Evolutionary conservation across 2,329 filamentous ascomycete species (phyloP).

Genomic region (Lasiodiplodia citricola): DNA sequence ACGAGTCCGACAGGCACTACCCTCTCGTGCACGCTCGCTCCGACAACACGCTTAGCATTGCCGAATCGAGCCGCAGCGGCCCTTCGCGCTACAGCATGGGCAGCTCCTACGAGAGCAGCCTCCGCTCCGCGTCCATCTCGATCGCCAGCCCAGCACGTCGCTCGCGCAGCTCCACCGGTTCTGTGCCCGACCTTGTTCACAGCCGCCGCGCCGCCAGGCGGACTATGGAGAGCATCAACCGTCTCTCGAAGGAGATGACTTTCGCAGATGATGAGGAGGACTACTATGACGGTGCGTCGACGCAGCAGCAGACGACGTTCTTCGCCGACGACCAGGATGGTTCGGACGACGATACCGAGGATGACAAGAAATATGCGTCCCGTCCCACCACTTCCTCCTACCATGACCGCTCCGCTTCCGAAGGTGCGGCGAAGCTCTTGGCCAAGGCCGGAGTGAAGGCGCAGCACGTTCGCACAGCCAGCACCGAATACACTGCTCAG

Average conservation of each 20-base stretch:
- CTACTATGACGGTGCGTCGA: not conserved
- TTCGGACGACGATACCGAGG: conserved; percentile 26
- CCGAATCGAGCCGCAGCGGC: conserved; percentile 54
- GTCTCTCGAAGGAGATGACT: conserved; percentile 39
- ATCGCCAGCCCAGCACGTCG: conserved; percentile 43
- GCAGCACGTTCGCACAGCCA: conserved; percentile 20
- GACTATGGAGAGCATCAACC: conserved; percentile 40
- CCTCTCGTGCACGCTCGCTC: conserved; percentile 47
- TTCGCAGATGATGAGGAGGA: conserved; percentile 34
- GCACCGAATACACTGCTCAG: not conserved
- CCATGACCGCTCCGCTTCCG: conserved; percentile 42
- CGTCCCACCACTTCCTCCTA: conserved; percentile 28
- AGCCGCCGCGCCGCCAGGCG: conserved; percentile 40
- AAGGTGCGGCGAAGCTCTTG: conserved; percentile 40
- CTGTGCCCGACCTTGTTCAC: conserved; percentile 46
- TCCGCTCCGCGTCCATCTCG: conserved; percentile 50
- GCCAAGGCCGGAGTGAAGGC: conserved; percentile 17
- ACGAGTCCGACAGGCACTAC: conserved; percentile 55
- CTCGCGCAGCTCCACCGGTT: conserved; percentile 45
- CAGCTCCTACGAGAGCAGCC: conserved; percentile 62
- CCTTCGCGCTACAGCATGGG: conserved; percentile 58
- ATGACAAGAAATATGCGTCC: conserved; percentile 20
- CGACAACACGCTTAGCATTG: conserved; percentile 38
- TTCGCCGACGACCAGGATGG: conserved; percentile 36
- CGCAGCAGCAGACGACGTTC: conserved; percentile 13